Percentiles rank a stretch among this genome's conserved stretches.
Conservation (phyloP, 73 alveolate species). For the Paramecium pentaurelia region DNA sequence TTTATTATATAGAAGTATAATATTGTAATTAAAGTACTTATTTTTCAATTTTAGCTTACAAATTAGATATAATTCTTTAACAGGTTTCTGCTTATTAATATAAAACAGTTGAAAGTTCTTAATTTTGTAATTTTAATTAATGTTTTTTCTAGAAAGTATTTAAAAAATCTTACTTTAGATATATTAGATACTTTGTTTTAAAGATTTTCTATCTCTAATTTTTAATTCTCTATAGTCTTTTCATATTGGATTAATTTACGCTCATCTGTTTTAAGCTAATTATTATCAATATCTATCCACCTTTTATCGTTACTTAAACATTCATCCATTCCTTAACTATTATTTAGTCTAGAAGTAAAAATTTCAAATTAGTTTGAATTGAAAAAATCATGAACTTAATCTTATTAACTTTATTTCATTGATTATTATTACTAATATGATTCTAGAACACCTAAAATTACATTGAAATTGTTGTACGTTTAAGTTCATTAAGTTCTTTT, state of each 20-base stretch:
- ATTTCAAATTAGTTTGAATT: background rate
- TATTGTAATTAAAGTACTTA: background rate
- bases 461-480: background rate
- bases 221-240: background rate
- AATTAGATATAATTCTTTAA: background rate
- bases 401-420: background rate
- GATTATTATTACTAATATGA: background rate
- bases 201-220: background rate
- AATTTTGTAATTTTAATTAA: background rate
- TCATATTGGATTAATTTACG: background rate
- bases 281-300: constrained; percentile 6
- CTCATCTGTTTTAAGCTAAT: background rate
- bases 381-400: background rate
- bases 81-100: background rate
- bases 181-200: background rate
- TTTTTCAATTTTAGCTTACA: background rate
- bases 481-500: background rate
- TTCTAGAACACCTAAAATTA: background rate
- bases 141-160: background rate
- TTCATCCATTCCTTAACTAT: background rate
- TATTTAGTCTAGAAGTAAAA: background rate
- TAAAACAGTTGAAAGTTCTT: background rate
- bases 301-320: background rate
- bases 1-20: background rate
- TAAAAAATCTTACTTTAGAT: background rate